Evolutionary conservation across 345 rosid species (phyloP).

Genomic region (Ceriops tagal): DNA sequence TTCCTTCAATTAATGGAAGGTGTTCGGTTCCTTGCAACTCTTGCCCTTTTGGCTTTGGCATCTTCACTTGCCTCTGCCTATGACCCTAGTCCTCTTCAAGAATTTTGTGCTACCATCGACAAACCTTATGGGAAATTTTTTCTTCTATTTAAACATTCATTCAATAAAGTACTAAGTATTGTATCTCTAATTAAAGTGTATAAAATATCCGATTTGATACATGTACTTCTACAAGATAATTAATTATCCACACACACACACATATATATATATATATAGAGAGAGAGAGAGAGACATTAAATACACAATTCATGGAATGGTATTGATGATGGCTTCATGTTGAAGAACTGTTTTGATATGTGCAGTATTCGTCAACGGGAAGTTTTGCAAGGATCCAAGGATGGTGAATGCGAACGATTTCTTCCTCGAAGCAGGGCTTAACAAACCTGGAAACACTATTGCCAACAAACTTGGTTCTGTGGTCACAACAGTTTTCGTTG

Average conservation of each 20-base stretch:
- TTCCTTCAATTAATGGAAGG: background rate
- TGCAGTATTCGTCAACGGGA: conserved; percentile 9
- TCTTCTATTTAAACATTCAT: too few relatives aligned
- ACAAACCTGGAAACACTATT: background rate
- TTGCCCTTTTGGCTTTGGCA: conserved; percentile 3
- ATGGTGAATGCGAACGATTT: background rate
- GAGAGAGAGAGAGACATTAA: too few relatives aligned
- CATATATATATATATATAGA: too few relatives aligned
- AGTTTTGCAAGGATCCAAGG: conserved; percentile 15
- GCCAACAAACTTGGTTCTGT: background rate
- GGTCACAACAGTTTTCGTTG: background rate
- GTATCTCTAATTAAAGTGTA: too few relatives aligned
- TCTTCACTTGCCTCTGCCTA: conserved; percentile 2
- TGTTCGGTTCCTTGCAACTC: background rate
- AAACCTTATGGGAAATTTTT: background rate
- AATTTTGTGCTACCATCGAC: conserved; percentile 3
- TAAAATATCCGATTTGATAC: too few relatives aligned
- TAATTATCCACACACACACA: background rate
- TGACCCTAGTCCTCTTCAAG: conserved; percentile 16
- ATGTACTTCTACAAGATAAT: background rate
- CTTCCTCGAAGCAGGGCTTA: background rate
- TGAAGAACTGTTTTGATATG: background rate
- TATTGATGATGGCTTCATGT: background rate
- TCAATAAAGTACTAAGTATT: too few relatives aligned
- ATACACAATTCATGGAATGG: background rate